Evolutionary conservation across 2,329 filamentous ascomycete species (phyloP).

Genomic region (Lecanicillium sp.): DNA sequence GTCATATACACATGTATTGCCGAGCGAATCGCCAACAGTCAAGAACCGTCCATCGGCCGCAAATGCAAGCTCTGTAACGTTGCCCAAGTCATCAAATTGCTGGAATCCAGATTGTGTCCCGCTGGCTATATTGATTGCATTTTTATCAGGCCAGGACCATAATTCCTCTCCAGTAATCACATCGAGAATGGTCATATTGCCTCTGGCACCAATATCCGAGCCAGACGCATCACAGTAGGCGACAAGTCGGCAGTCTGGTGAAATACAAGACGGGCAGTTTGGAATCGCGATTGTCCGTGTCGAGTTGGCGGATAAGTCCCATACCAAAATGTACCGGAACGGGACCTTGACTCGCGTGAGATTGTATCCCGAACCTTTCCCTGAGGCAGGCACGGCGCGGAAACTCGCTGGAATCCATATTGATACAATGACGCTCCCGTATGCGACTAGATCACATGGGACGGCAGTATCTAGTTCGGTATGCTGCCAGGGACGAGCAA

Average conservation of each 20-base stretch:
- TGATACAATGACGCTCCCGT: slow-evolving; percentile 29
- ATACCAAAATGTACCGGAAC: slow-evolving; percentile 28
- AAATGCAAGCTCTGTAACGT: slow-evolving; percentile 29
- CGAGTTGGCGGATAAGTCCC: slow-evolving; percentile 30
- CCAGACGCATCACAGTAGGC: slow-evolving; percentile 30
- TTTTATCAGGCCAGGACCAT: slow-evolving; percentile 30
- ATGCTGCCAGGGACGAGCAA: slow-evolving; percentile 29
- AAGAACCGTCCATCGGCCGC: slow-evolving; percentile 28
- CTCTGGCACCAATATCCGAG: slow-evolving; percentile 22
- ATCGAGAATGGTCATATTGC: slow-evolving; percentile 28
- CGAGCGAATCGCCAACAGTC: slow-evolving; percentile 26
- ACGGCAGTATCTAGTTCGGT: slow-evolving; percentile 30
- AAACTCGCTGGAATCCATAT: slow-evolving; percentile 33
- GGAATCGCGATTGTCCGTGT: slow-evolving; percentile 31
- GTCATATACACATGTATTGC: slow-evolving; percentile 28
- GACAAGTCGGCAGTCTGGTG: slow-evolving; percentile 31
- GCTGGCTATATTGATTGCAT: slow-evolving; percentile 16
- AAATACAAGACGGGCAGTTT: slow-evolving; percentile 28
- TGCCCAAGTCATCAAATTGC: slow-evolving; percentile 25
- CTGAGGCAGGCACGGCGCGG: slow-evolving; percentile 19
- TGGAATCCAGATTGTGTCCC: slow-evolving; percentile 17
- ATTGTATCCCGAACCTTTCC: slow-evolving; percentile 21
- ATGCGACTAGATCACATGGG: slow-evolving; percentile 26
- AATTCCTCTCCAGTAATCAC: slow-evolving; percentile 26
- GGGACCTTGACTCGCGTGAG: slow-evolving; percentile 23